Base-by-base conservation (phyloP, 169 alveolate genomes). In the Eimeria praecox region DNA sequence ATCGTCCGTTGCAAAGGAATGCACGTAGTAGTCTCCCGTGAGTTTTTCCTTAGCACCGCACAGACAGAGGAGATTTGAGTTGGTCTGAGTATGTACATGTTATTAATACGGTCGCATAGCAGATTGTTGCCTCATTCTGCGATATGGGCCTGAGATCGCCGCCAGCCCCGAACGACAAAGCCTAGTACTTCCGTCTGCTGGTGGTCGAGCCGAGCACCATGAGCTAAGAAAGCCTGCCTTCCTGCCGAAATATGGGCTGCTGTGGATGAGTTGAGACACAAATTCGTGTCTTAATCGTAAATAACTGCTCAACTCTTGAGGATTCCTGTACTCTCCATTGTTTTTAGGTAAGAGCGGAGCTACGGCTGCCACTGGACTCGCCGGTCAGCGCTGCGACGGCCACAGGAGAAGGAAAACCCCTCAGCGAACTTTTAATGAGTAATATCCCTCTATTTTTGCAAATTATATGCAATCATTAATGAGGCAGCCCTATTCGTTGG, bases 301-400 rank as follows among this genome's bases (percentile, higher is more conserved):
- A 9, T 40, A 22, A 24, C 44, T 44, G 40, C 18, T 77, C 87
- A 40, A 46, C 6, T 24, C 27, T 24, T 20, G 40, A 44, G 14
- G 87, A 40, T 40, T 69, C 33, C 64, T 27, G n/a, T 77, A n/a
- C 40, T 42, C 59, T 42, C 64, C 64, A 77, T 27, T 77, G 59
- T 77, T 40, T 42, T 42, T 40, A 77, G 59, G 40, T 9, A 20
- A 77, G 64, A 46, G 64, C 54, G 87, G n/a, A 77, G 87, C 87
- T 2, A 42, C 87, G 35, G 87, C 87, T 42, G 64, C 87, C 87
- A 77, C 40, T 77, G 87, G 87, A 77, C 87, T 77, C 87, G 64
- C 87, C 59, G 42, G 54, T 40, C 87, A 77, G 87, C 87, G 87
- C 62, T 77, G 87, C 87, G 59, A 77, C 87, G 40, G 87, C 87